Evolutionary conservation across 129 eudicot genomes (phyloP), one percentile per base, ranked within the genome.

Genomic region (Flaveria trinervia): DNA sequence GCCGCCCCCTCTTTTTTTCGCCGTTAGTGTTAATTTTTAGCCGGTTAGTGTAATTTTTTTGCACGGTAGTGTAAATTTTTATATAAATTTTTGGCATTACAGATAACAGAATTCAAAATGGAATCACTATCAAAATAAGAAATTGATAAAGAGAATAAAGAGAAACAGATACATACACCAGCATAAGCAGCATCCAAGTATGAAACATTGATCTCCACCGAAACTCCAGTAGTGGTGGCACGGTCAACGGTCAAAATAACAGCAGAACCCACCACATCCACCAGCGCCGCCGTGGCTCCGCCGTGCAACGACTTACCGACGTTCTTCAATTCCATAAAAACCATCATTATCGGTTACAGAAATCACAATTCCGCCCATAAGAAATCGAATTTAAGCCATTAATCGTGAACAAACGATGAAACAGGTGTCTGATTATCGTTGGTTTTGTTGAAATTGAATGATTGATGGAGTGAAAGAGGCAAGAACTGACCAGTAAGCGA

Each of bases 171-270:
- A 78, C 91, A 54, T 83, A 93, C 98, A 70, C 92, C 95, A 64
- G 61, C 86, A 75, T 62, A 79, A 72, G 92, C 98, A 82, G 92
- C 90, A 75, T 84, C 91, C 87, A 93, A 51, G 80, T 93, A 93
- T 16, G 98, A 90, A 71, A 93, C 98, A 23, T 89, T 93, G 66
- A 93, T 90, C 88, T 93, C 98, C 41, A 93, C 91, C 0, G 97
- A 90, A 56, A 88, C 96, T 10, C 98, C 97, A 7, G 86, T 82
- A 7, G 65, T 64, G 2, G 79, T 82, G 18, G 72, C 68, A 20
- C 75, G 61, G 10, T 79, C 85, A 41, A 71, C 25, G 10, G 96
- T 85, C 82, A 49, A 57, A 4, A 93, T 79, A 17, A 57, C 96
- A 79, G 98, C 79, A 18, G 98, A 88, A 3, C 97, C 98, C 49